These are phyloP conservation scores for Globisporangium paroecandrum DNA, from an alignment of 352 stramenopile genomes.

Conservation along the genomic window DNA sequence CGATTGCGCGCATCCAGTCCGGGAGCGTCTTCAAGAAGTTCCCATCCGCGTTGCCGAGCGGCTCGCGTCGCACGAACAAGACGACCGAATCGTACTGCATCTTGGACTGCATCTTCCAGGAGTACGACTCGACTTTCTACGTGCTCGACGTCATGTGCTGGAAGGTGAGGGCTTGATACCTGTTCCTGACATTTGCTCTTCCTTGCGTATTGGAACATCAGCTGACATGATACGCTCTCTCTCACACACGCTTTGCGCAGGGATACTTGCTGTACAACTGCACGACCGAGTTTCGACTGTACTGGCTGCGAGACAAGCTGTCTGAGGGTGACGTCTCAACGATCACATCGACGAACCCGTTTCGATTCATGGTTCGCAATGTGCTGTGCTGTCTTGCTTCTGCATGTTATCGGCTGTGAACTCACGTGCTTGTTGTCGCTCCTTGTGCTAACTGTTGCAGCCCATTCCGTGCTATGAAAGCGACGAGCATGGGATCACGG, in stretches of 20 bases:
- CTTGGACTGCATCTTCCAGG: conserved; percentile 91
- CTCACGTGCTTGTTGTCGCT: neutral
- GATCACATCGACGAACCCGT: conserved; percentile 61
- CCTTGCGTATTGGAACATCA: neutral
- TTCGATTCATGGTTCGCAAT: conserved; percentile 57
- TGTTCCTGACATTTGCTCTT: neutral
- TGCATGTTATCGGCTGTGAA: neutral
- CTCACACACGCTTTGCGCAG: conserved; percentile 15
- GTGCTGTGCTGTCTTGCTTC: neutral
- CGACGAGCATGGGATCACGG: conserved; percentile 63
- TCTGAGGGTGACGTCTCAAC: conserved; percentile 54
- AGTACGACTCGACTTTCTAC: conserved; percentile 86
- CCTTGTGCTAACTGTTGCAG: conserved; percentile 24
- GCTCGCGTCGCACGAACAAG: conserved; percentile 75
- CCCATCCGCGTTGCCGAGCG: conserved; percentile 73
- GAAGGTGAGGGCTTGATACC: conserved; percentile 48
- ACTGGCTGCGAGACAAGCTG: conserved; percentile 91
- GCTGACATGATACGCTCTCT: neutral
- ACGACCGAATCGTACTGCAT: conserved; percentile 82
- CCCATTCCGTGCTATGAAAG: conserved; percentile 86
- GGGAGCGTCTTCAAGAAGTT: conserved; percentile 86
- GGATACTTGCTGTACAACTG: conserved; percentile 91
- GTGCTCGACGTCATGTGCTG: conserved; percentile 93
- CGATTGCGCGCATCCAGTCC: conserved; percentile 72
- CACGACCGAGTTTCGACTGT: conserved; percentile 90